These are phyloP conservation scores for Aspergillus affinis DNA, from an alignment of 495 filamentous ascomycete genomes.

Conservation along the genomic window DNA sequence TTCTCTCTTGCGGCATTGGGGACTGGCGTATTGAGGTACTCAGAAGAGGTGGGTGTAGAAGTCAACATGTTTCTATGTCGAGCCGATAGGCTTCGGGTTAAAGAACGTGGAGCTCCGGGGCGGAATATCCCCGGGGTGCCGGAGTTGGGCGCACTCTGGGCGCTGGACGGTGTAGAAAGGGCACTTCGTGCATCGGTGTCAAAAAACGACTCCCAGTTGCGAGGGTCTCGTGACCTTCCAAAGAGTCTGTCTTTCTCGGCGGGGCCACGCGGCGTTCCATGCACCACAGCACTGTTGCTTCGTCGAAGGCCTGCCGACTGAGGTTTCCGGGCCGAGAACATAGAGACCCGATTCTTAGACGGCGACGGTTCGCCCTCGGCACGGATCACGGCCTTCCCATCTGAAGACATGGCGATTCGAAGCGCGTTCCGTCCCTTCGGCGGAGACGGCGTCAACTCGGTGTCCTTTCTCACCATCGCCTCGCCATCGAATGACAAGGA, in stretches of 20 bases:
- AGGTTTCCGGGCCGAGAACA: constrained; percentile 49
- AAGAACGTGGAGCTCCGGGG: constrained; percentile 55
- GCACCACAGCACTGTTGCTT: constrained; percentile 58
- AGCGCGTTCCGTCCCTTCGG: constrained; percentile 51
- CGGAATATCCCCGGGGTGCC: constrained; percentile 71
- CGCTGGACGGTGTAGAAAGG: constrained; percentile 69
- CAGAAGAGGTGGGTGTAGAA: constrained; percentile 35
- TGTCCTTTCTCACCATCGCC: constrained; percentile 70
- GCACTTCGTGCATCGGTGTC: constrained; percentile 71
- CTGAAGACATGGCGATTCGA: constrained; percentile 50
- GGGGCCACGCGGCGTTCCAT: constrained; percentile 32
- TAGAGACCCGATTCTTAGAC: constrained; percentile 53
- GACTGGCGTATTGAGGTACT: constrained; percentile 46
- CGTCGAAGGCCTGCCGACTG: constrained; percentile 58
- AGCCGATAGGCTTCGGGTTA: constrained; percentile 35
- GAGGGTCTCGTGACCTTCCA: constrained; percentile 77
- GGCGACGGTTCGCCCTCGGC: constrained; percentile 47
- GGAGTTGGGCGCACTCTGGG: constrained; percentile 66
- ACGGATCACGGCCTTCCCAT: constrained; percentile 51
- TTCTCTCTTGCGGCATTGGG: constrained; percentile 54
- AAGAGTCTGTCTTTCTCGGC: constrained; percentile 41
- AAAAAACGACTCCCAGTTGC: constrained; percentile 81
- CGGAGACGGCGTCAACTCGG: constrained; percentile 67
- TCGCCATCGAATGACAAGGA: constrained; percentile 81
- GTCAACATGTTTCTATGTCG: constrained; percentile 58